Conservation (phyloP, 73 alveolate species). For the Paramecium biaurelia region DNA sequence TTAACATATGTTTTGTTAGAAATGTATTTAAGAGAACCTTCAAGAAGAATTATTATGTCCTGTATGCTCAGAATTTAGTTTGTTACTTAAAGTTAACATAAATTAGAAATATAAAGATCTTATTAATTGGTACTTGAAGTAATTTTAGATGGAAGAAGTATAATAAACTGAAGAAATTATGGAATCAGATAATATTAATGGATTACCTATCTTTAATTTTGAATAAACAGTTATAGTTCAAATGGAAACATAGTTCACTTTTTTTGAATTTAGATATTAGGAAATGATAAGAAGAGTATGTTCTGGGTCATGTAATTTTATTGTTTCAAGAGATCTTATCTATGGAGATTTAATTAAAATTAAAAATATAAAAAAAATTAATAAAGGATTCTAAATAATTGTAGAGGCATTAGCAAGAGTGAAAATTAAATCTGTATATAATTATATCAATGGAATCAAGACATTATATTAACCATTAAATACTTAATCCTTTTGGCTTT, state of each 20-base stretch:
- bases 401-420: neutral
- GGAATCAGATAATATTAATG: neutral
- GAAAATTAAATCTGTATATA: neutral
- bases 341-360: constrained; percentile 21
- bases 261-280: neutral
- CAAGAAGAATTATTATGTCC: constrained; percentile 20
- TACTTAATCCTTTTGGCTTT: neutral
- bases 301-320: neutral
- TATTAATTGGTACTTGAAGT: constrained; percentile 17
- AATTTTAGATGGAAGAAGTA: constrained; percentile 3
- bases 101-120: constrained; percentile 36
- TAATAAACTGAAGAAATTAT: neutral
- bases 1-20: constrained; percentile 35
- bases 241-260: neutral
- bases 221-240: neutral
- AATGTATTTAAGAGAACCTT: neutral
- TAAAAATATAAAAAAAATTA: neutral
- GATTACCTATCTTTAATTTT: neutral
- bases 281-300: neutral
- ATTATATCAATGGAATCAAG: neutral
- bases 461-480: neutral
- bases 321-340: neutral
- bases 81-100: neutral
- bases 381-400: neutral
- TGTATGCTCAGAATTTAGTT: neutral